Evolutionary conservation across 2,329 filamentous ascomycete species (phyloP), one percentile per base, ranked within the genome.

Genomic region (Neoarthrinium moseri): DNA sequence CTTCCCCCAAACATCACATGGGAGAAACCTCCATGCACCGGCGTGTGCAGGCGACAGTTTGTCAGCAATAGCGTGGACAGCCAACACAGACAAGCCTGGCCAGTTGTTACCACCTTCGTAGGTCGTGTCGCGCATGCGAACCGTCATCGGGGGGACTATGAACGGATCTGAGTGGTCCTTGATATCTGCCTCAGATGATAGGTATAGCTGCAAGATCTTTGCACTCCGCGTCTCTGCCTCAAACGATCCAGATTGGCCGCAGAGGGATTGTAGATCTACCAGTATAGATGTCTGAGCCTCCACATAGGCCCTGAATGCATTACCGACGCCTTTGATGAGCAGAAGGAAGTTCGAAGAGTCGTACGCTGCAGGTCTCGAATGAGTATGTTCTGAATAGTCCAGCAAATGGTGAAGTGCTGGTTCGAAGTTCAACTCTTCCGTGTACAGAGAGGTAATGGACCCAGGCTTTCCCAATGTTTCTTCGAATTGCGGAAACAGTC

Each of bases 11-110:
- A 57, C 51, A 50, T 64, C 63, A 30, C 63, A 67, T 1, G 60
- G 59, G 39, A 63, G 49, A 41, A 68, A 67, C 11, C 63, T 55
- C 64, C 64, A 67, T 1, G 56, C 48, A 0, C 58, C 61, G 6
- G 51, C 55, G 38, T 63, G 56, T 15, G 45, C 21, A 4, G 50
- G 50, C 21, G 52, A 54, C 37, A 63, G 46, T 33, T 57, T 48
- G 51, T 65, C 56, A 24, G 56, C 61, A 34, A 66, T 34, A 27
- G 59, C 49, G 50, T 60, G 58, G 35, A 66, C 32, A 24, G 52
- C 59, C 12, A 60, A 53, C n/a, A 67, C 60, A 2, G 61, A 56
- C 11, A 65, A 21, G 13, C 51, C 45, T 1, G 56, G 61, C 59
- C 58, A 61, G n/a, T 46, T 51, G 22, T 39, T 47, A 13, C 43